Evolutionary conservation across 768 basidiomycete species (phyloP).

Genomic region (Xanthoconium purpureum): DNA sequence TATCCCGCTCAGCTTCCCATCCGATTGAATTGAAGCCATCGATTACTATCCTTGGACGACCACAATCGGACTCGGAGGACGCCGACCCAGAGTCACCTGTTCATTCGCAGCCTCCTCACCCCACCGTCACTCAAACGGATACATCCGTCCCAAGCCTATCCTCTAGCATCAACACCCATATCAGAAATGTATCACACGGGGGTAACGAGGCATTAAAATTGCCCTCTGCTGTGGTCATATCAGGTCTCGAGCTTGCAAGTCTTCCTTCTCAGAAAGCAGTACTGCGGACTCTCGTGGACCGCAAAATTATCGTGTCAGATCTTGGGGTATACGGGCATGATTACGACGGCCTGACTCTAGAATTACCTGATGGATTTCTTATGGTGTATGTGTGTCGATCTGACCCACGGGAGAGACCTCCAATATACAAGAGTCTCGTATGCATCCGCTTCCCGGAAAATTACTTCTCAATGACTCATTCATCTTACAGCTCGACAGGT

Average conservation of each 20-base stretch:
- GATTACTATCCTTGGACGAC: slow-evolving; percentile 6
- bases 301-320: slow-evolving; percentile 43
- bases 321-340: slow-evolving; percentile 16
- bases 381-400: slow-evolving; percentile 69
- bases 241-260: slow-evolving; percentile 65
- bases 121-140: slow-evolving; percentile 13
- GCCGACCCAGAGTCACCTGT: slow-evolving; percentile 1
- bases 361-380: slow-evolving; percentile 62
- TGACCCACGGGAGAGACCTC: slow-evolving; percentile 62
- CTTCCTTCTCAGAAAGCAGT: slow-evolving; percentile 57
- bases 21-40: slow-evolving; percentile 20
- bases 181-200: slow-evolving; percentile 14
- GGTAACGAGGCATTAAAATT: slow-evolving; percentile 29
- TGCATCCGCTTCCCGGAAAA: slow-evolving; percentile 22
- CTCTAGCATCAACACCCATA: slow-evolving; percentile 9
- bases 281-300: slow-evolving; percentile 48
- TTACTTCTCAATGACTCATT: background rate
- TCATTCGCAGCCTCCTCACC: slow-evolving; percentile 6
- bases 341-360: slow-evolving; percentile 30
- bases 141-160: slow-evolving; percentile 11
- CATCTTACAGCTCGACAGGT: slow-evolving; percentile 61
- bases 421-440: slow-evolving; percentile 64
- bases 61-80: slow-evolving; percentile 16
- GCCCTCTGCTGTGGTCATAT: slow-evolving; percentile 63
- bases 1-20: slow-evolving; percentile 22